Conservation (phyloP, 2,329 filamentous ascomycete species). For the Cytospora piceicola region DNA sequence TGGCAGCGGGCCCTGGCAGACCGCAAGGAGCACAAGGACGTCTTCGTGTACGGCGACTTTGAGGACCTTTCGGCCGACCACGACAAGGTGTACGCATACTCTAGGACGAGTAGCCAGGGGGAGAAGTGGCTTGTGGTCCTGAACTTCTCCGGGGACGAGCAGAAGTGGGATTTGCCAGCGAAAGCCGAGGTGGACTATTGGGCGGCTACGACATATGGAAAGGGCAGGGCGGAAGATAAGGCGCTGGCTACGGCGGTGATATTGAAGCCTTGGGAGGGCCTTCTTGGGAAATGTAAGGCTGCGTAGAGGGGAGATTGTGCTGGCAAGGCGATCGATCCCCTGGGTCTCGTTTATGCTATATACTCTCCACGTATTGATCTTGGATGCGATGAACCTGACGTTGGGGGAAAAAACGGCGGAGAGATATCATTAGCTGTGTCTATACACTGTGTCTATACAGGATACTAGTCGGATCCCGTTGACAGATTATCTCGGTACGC, state of each 20-base stretch:
- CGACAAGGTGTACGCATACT: constrained; percentile 33
- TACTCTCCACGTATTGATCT: no score
- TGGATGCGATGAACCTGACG: no score
- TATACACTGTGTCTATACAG: no score
- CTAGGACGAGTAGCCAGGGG: constrained; percentile 33
- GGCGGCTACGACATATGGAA: constrained; percentile 34
- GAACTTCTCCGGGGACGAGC: constrained; percentile 37
- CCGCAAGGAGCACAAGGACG: constrained; percentile 62
- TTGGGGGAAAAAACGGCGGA: no score
- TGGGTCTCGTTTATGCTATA: no score
- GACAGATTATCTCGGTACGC: no score
- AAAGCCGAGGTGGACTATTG: constrained; percentile 34
- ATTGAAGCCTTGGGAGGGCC: constrained; percentile 38
- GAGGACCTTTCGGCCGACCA: constrained; percentile 34
- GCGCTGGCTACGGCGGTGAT: constrained; percentile 30
- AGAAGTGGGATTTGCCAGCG: constrained; percentile 35
- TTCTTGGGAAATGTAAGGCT: constrained; percentile 32
- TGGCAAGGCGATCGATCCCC: no score
- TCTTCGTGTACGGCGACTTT: constrained; percentile 69
- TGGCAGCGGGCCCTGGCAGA: constrained; percentile 63
- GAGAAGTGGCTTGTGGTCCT: constrained; percentile 39
- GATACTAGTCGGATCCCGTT: no score
- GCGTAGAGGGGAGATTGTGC: not conserved
- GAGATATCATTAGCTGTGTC: no score
- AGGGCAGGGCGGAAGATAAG: constrained; percentile 33